Evolutionary conservation across 2,329 filamentous ascomycete genomes (phyloP).

Genomic region (Alternaria consortialis): DNA sequence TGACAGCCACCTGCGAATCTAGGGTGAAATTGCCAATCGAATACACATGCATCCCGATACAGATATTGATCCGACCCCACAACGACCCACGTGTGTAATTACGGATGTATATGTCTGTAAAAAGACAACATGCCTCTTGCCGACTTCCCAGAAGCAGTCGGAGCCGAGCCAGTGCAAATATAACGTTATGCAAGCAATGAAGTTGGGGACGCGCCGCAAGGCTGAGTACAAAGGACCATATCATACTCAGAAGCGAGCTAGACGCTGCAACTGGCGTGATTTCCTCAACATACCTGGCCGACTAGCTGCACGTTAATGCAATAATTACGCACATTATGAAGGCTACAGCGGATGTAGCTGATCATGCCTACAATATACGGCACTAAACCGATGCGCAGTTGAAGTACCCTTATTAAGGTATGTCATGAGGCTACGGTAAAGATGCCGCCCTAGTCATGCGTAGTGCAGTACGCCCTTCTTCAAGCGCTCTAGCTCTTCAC

Average conservation of each 20-base stretch:
- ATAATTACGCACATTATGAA: slow-evolving; percentile 14
- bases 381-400: slow-evolving; percentile 20
- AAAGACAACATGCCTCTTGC: slow-evolving; percentile 10
- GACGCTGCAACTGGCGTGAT: neutral
- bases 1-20: slow-evolving; percentile 10
- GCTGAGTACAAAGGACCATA: slow-evolving; percentile 15
- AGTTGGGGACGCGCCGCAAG: slow-evolving; percentile 7
- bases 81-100: slow-evolving; percentile 10
- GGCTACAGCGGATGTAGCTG: slow-evolving; percentile 12
- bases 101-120: slow-evolving; percentile 12
- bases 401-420: slow-evolving; percentile 13
- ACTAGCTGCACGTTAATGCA: slow-evolving; percentile 22
- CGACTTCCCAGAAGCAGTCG: neutral
- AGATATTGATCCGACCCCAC: slow-evolving; percentile 17
- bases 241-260: slow-evolving; percentile 13
- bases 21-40: neutral
- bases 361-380: slow-evolving; percentile 11
- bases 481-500: slow-evolving; percentile 13
- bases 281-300: slow-evolving; percentile 9
- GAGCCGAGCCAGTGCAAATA: slow-evolving; percentile 7
- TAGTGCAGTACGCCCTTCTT: slow-evolving; percentile 16
- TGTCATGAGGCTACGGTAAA: slow-evolving; percentile 19
- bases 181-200: slow-evolving; percentile 12
- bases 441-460: slow-evolving; percentile 16
- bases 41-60: slow-evolving; percentile 3